Evolutionary conservation across 2,329 filamentous ascomycete genomes (phyloP).

Genomic region (Penicillium italicum): DNA sequence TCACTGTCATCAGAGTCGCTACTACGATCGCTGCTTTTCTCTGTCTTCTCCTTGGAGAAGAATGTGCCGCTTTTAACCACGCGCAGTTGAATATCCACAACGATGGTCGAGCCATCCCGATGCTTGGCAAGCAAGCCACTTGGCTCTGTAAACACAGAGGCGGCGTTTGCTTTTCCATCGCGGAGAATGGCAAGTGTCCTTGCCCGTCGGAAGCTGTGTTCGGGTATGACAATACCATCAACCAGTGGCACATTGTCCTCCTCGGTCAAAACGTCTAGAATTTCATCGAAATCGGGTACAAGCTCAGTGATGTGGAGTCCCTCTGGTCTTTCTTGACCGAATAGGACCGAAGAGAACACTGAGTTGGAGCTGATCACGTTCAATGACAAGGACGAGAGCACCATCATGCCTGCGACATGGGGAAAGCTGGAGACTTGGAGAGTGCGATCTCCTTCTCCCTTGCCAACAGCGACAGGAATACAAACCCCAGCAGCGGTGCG

Average conservation of each 20-base stretch:
- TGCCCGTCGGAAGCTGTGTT: conserved; percentile 90
- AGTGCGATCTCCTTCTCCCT: conserved; percentile 64
- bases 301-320: conserved; percentile 75
- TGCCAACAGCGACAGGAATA: conserved; percentile 78
- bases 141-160: conserved; percentile 74
- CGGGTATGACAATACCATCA: conserved; percentile 94
- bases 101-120: conserved; percentile 85
- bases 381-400: conserved; percentile 74
- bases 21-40: conserved; percentile 62
- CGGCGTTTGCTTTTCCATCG: conserved; percentile 75
- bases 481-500: conserved; percentile 71
- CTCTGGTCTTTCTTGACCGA: conserved; percentile 81
- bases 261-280: conserved; percentile 75
- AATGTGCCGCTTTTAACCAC: conserved; percentile 86
- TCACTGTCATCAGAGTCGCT: conserved; percentile 48
- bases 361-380: conserved; percentile 89
- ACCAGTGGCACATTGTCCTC: conserved; percentile 79
- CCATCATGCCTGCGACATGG: conserved; percentile 94
- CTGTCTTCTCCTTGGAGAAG: conserved; percentile 55
- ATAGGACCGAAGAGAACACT: conserved; percentile 87
- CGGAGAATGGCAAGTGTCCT: conserved; percentile 77
- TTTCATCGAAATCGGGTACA: conserved; percentile 81
- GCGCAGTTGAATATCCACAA: conserved; percentile 93
- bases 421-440: conserved; percentile 90
- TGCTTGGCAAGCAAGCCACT: conserved; percentile 82